Conservation (phyloP, 2,329 filamentous ascomycete genomes). For the Chrysosporium queenslandicum region DNA sequence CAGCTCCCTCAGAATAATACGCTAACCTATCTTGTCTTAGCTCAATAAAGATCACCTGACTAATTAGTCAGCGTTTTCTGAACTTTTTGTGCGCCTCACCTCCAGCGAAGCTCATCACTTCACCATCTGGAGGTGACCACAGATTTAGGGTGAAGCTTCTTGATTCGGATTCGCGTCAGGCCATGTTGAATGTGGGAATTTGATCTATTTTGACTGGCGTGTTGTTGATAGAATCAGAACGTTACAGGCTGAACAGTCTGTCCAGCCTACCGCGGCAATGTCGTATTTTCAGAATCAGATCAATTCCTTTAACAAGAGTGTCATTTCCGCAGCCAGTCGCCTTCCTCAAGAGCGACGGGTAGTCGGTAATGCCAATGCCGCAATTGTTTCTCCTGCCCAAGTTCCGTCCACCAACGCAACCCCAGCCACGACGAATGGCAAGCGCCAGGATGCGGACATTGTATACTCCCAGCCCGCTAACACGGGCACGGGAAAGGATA, state of each 20-base stretch:
- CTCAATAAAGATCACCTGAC: no score
- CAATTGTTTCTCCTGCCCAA: constrained; percentile 21
- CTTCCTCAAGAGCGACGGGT: constrained; percentile 46
- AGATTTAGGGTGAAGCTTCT: no score
- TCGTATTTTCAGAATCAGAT: constrained; percentile 58
- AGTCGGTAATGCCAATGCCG: constrained; percentile 41
- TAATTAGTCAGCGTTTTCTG: no score
- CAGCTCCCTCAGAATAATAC: background rate
- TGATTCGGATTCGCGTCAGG: no score
- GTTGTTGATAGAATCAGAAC: background rate
- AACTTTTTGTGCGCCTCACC: background rate
- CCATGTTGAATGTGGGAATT: no score
- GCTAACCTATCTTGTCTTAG: background rate
- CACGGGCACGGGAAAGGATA: constrained; percentile 65
- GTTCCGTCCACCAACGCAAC: constrained; percentile 33
- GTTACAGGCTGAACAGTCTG: background rate
- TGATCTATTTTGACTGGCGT: no score
- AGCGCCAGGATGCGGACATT: constrained; percentile 47
- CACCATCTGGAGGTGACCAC: no score
- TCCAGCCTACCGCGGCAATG: constrained; percentile 37
- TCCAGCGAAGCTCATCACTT: background rate
- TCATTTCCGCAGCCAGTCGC: constrained; percentile 55
- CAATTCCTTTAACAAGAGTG: constrained; percentile 51
- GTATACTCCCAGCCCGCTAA: constrained; percentile 68
- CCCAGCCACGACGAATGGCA: constrained; percentile 42